phyloP scores from a whole-genome alignment of 73 alveolate genomes.

The Paramecium pentaurelia region DNA sequence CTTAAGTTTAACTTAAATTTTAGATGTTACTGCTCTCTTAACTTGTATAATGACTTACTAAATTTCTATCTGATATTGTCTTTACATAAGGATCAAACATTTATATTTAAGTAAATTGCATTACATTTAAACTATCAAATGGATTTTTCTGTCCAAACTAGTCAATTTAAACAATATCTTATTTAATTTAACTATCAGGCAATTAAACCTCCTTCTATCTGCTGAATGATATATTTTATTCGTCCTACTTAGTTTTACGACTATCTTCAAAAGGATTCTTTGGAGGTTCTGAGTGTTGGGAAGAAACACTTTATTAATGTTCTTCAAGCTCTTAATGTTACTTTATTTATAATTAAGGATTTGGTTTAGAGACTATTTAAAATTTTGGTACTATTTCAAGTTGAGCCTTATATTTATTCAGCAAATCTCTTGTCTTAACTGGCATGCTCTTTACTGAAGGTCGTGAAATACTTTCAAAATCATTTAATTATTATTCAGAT shows the following conservation, averaged over 20 bases:
- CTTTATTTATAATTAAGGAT: not conserved
- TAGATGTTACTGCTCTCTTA: not conserved
- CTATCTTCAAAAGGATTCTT: not conserved
- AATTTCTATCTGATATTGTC: not conserved
- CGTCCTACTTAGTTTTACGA: not conserved
- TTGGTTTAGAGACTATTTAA: not conserved
- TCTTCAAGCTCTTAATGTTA: not conserved
- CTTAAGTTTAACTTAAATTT: not conserved
- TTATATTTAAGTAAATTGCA: not conserved
- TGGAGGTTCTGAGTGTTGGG: not conserved
- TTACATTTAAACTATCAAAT: not conserved
- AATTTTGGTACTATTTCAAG: not conserved
- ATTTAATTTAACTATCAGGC: not conserved
- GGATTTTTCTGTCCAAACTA: not conserved
- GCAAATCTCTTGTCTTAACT: not conserved
- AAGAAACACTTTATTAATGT: not conserved
- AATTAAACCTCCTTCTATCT: not conserved
- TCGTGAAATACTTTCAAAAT: slow-evolving; percentile 21
- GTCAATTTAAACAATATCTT: not conserved
- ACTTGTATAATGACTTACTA: not conserved
- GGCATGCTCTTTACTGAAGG: slow-evolving; percentile 43
- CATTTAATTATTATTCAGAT: not conserved
- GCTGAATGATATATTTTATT: not conserved
- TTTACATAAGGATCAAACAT: not conserved
- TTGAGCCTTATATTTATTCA: slow-evolving; percentile 1